phyloP scores from a whole-genome alignment of 768 basidiomycete species.

The Tephrocybe sp. region DNA sequence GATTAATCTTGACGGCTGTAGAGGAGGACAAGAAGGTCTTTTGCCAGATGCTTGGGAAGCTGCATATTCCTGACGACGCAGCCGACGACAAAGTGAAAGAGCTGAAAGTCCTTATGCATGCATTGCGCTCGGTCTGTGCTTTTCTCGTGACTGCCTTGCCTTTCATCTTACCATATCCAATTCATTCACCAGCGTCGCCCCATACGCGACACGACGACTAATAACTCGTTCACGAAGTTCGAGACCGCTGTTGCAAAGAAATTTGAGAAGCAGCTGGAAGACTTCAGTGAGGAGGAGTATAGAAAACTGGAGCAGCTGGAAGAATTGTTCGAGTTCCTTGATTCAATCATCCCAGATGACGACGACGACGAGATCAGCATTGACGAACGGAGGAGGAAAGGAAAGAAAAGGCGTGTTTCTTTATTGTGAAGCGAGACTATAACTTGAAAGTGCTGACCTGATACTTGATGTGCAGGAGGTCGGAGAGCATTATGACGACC shows the following conservation, averaged over 20 bases:
- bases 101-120: conserved; percentile 61
- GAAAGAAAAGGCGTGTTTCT: conserved; percentile 45
- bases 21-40: conserved; percentile 69
- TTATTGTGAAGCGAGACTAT: background rate
- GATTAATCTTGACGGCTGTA: conserved; percentile 27
- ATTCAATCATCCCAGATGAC: conserved; percentile 69
- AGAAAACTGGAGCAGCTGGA: conserved; percentile 62
- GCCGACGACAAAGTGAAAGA: conserved; percentile 69
- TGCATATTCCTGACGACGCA: conserved; percentile 68
- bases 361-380: conserved; percentile 50
- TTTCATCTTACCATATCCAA: background rate
- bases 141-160: background rate
- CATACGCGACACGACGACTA: conserved; percentile 54
- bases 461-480: conserved; percentile 42
- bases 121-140: conserved; percentile 51
- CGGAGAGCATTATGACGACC: conserved; percentile 53
- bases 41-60: conserved; percentile 61
- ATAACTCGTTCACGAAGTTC: conserved; percentile 74
- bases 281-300: conserved; percentile 72
- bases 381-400: conserved; percentile 40
- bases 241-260: conserved; percentile 65
- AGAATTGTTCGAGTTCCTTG: conserved; percentile 68
- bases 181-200: conserved; percentile 32
- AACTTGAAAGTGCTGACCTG: background rate
- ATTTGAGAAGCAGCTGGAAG: conserved; percentile 68